These are phyloP conservation scores for Fusarium acutatum DNA, from an alignment of 2,329 filamentous ascomycete genomes.

Conservation along the genomic window DNA sequence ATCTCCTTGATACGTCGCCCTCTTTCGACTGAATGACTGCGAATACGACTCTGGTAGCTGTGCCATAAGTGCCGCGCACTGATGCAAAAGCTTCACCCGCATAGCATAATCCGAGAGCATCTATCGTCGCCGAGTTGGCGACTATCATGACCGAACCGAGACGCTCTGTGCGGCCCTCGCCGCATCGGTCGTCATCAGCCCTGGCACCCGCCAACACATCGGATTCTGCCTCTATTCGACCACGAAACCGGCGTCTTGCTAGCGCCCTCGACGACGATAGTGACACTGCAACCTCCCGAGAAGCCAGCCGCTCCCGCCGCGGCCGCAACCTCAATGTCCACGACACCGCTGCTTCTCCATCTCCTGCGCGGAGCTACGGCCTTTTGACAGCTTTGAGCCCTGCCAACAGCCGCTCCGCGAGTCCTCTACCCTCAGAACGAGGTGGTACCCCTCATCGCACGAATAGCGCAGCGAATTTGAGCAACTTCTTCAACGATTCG, in stretches of 20 bases:
- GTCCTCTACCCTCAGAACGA: conserved; percentile 58
- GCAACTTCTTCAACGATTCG: conserved; percentile 58
- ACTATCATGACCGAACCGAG: conserved; percentile 49
- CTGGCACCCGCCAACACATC: conserved; percentile 53
- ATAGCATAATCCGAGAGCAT: conserved; percentile 40
- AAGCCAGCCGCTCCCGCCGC: conserved; percentile 28
- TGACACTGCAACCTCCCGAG: conserved; percentile 29
- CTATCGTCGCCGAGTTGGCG: conserved; percentile 46
- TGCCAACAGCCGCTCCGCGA: conserved; percentile 54
- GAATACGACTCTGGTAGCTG: conserved; percentile 22
- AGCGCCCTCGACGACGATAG: conserved; percentile 43
- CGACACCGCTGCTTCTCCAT: conserved; percentile 30
- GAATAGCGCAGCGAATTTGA: conserved; percentile 49
- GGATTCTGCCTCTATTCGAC: conserved; percentile 53
- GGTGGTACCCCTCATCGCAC: conserved; percentile 42
- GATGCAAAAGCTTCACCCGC: conserved; percentile 45
- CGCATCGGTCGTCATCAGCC: conserved; percentile 57
- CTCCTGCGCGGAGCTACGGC: conserved; percentile 47
- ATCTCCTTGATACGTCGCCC: conserved; percentile 20
- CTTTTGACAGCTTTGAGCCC: conserved; percentile 48
- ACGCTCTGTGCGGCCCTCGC: conserved; percentile 44
- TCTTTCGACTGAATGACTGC: conserved; percentile 33
- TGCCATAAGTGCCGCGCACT: conserved; percentile 40
- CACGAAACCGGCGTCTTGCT: conserved; percentile 60
- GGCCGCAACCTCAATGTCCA: conserved; percentile 32